Conservation (phyloP, 148 eudicot genomes). For the Bassia scoparia region DNA sequence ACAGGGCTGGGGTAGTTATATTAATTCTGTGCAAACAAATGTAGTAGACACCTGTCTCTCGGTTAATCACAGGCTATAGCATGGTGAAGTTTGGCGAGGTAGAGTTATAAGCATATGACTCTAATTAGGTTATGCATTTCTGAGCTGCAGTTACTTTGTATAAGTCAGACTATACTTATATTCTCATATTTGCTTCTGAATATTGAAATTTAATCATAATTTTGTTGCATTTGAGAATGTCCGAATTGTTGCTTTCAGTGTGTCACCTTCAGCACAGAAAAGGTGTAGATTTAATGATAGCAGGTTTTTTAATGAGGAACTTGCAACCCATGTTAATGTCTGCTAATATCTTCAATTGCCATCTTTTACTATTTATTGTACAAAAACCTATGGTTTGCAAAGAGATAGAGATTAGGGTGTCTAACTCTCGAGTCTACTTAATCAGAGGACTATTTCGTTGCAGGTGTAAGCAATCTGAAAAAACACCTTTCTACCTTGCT, state of each 20-base stretch:
- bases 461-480: slow-evolving; percentile 97
- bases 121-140: neutral
- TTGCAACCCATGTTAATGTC: neutral
- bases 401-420: neutral
- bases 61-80: neutral
- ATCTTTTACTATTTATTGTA: neutral
- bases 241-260: neutral
- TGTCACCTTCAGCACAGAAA: neutral
- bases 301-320: neutral
- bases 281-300: neutral
- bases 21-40: neutral
- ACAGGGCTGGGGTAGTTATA: neutral
- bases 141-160: neutral
- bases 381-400: neutral
- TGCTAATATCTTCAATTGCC: neutral
- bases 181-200: neutral
- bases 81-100: neutral
- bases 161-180: neutral
- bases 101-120: neutral
- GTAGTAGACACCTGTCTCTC: neutral
- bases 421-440: slow-evolving; percentile 2
- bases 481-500: slow-evolving; percentile 92
- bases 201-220: neutral
- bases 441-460: slow-evolving; percentile 20
- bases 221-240: neutral